Percentiles rank a stretch among this genome's conserved stretches.
phyloP scores from a whole-genome alignment of 805 yeast genomes.

The Cyberlindnera misumaiensis region DNA sequence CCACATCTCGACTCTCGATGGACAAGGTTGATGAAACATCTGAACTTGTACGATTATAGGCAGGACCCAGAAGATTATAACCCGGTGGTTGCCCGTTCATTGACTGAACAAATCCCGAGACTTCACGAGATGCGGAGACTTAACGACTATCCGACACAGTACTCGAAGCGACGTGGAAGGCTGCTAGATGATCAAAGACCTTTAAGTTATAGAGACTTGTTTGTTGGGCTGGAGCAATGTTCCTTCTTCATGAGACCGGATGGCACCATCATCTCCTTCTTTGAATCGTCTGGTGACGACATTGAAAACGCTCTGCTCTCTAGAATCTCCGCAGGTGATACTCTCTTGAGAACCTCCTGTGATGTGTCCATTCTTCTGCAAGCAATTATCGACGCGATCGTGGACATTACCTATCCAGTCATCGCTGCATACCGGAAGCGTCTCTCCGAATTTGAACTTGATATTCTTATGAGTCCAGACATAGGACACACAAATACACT shows the following conservation, averaged over 20 bases:
- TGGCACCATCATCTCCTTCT: constrained; percentile 46
- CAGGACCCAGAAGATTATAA: constrained; percentile 1
- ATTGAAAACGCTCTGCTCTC: constrained; percentile 45
- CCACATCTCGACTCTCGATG: constrained; percentile 1
- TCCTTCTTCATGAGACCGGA: constrained; percentile 40
- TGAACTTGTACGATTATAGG: constrained; percentile 8
- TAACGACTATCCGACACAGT: constrained; percentile 26
- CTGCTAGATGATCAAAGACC: constrained; percentile 38
- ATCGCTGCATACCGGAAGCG: constrained; percentile 43
- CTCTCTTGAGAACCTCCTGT: constrained; percentile 42
- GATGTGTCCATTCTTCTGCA: constrained; percentile 48
- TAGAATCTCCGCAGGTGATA: constrained; percentile 37
- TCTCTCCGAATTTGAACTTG: constrained; percentile 43
- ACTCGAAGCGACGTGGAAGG: constrained; percentile 11
- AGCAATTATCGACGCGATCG: constrained; percentile 47
- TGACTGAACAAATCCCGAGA: constrained; percentile 14
- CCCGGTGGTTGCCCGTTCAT: constrained; percentile 1
- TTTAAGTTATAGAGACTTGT: constrained; percentile 32
- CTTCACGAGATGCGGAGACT: constrained; percentile 26
- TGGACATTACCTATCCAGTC: constrained; percentile 48
- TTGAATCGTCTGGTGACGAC: constrained; percentile 49
- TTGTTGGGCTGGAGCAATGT: constrained; percentile 51
- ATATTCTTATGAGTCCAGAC: constrained; percentile 43
- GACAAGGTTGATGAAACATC: constrained; percentile 7
- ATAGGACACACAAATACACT: constrained; percentile 44